Percentiles rank a stretch among this genome's conserved stretches.
Conservation (phyloP, 805 yeast species). For the Saccharomycopsis malanga region DNA sequence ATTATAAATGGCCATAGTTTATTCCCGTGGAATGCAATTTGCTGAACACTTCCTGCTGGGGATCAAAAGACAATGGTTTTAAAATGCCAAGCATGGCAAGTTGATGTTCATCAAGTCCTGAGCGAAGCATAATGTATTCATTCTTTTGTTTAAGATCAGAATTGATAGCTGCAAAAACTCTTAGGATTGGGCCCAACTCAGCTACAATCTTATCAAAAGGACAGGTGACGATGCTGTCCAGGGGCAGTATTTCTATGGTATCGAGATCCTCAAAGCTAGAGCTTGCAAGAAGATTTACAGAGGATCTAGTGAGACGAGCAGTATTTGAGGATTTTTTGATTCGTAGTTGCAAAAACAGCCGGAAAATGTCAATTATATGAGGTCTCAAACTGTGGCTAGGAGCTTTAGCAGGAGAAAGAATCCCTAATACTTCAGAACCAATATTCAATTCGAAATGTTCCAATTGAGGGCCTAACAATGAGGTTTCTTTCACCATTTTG, state of each 20-base stretch:
- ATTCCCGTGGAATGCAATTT: not conserved
- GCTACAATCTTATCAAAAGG: not conserved
- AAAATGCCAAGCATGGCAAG: not conserved
- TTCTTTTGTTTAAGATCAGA: not conserved
- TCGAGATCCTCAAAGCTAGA: not conserved
- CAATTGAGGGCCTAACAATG: no score
- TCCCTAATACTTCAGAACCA: no score
- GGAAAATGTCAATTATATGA: not conserved
- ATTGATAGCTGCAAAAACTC: not conserved
- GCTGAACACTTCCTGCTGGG: not conserved
- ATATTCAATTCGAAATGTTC: conserved; percentile 4
- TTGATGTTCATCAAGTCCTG: not conserved
- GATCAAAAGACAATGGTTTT: not conserved
- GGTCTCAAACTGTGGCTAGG: not conserved
- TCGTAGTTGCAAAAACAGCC: not conserved
- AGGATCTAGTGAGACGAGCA: not conserved
- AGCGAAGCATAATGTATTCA: not conserved
- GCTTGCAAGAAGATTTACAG: not conserved
- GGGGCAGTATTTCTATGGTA: not conserved
- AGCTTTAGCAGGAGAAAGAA: no score
- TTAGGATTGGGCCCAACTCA: conserved; percentile 3
- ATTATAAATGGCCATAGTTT: no score
- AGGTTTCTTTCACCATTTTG: no score
- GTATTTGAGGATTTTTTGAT: not conserved
- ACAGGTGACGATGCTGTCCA: not conserved